phyloP scores from a whole-genome alignment of 164 flowering plant species.

The Magnolia changhungtana region DNA sequence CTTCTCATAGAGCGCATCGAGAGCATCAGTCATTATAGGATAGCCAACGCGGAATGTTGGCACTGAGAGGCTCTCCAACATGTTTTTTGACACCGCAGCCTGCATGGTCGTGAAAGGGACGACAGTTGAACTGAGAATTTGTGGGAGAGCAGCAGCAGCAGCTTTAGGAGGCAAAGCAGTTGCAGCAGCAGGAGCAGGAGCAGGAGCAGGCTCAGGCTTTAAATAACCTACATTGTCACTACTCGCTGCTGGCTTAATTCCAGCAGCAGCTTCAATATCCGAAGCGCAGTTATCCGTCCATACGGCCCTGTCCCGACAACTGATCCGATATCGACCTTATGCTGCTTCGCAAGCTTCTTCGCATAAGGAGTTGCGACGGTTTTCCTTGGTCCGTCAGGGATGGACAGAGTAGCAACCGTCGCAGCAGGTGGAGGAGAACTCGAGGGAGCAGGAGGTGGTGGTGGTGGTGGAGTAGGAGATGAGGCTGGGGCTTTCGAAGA shows the following conservation, averaged over 20 bases:
- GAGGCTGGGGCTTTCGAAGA: conserved; percentile 24
- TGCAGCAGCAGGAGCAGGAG: conserved; percentile 29
- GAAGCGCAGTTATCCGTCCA: conserved; percentile 79
- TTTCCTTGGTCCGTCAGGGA: conserved; percentile 47
- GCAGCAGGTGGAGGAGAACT: conserved; percentile 9
- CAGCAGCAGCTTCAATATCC: conserved; percentile 80
- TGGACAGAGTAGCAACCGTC: conserved; percentile 7
- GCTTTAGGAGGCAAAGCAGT: conserved; percentile 21
- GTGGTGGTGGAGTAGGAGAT: conserved; percentile 20
- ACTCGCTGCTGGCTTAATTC: conserved; percentile 45
- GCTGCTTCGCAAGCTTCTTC: conserved; percentile 91
- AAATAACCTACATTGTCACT: conserved; percentile 25
- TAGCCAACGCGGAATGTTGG: conserved; percentile 93
- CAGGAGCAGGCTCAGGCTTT: conserved; percentile 21
- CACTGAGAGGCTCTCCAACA: conserved; percentile 83
- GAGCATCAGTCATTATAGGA: conserved; percentile 71
- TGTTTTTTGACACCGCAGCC: conserved; percentile 78
- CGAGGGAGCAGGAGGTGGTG: conserved; percentile 24
- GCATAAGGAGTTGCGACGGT: conserved; percentile 75
- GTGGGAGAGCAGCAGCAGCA: conserved; percentile 26
- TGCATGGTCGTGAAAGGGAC: conserved; percentile 87
- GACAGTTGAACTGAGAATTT: conserved; percentile 58
- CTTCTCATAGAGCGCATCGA: conserved; percentile 81
- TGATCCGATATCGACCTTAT: conserved; percentile 68
- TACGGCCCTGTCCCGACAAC: conserved; percentile 73